These are phyloP conservation scores for Sporobolomyces pararoseus DNA, from an alignment of 768 basidiomycete species.

Conservation along the genomic window DNA sequence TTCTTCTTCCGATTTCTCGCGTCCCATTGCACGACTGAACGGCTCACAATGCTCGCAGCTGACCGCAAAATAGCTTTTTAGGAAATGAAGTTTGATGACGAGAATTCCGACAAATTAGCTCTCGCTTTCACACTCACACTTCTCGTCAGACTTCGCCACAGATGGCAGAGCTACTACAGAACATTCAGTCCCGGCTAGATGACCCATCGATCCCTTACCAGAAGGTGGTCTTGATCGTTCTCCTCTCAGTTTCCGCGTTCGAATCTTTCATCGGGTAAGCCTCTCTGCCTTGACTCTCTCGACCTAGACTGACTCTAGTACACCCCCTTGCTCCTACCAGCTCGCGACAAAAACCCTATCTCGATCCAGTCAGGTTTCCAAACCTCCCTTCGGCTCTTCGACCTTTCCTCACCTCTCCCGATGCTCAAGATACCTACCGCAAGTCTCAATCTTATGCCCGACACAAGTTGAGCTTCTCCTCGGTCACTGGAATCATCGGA, in stretches of 20 bases:
- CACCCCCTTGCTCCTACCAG: constrained; percentile 44
- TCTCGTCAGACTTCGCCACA: not conserved
- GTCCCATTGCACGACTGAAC: no score
- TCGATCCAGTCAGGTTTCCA: constrained; percentile 56
- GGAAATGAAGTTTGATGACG: not conserved
- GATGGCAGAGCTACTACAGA: constrained; percentile 16
- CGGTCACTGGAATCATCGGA: constrained; percentile 68
- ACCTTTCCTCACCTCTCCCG: constrained; percentile 68
- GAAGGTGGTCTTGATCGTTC: constrained; percentile 69
- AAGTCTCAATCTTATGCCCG: constrained; percentile 89
- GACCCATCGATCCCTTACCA: constrained; percentile 62
- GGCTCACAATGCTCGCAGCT: no score
- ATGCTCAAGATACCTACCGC: constrained; percentile 59
- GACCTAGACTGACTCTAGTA: not conserved
- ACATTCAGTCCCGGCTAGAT: constrained; percentile 22
- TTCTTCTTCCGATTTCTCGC: no score
- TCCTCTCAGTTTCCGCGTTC: constrained; percentile 74
- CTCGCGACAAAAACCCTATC: constrained; percentile 78
- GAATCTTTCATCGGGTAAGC: constrained; percentile 83
- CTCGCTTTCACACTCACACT: not conserved
- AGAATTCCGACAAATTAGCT: not conserved
- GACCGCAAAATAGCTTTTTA: no score
- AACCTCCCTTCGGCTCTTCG: constrained; percentile 60
- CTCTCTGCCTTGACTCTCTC: not conserved
- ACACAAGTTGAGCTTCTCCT: constrained; percentile 83